Evolutionary conservation across 2,329 filamentous ascomycete species (phyloP), one percentile per base, ranked within the genome.

Genomic region (Cladophialophora carrionii): DNA sequence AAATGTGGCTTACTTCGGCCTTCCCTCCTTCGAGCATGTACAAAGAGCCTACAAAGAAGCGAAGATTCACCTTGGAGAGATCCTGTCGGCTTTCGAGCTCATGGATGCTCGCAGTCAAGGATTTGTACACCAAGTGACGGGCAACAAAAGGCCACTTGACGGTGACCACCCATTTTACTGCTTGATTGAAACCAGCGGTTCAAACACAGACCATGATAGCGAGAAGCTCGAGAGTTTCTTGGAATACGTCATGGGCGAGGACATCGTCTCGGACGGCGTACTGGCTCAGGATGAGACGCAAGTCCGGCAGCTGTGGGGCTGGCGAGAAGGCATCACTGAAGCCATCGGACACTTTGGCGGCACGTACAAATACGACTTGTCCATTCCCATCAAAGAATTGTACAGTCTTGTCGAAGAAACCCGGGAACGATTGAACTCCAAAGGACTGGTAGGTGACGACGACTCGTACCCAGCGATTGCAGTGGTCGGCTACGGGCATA

Each of bases 311-410:
- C 84, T 99, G 58, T 99, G 95, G 95, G 84, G 86, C 65, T 98
- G 93, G 87, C 88, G 95, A 69, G 95, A 99, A 81, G 92, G 92
- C 71, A 91, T 99, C 71, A 89, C 93, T 0, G 95, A 99, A 80
- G 88, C 89, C 53, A 82, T 96, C 29, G 91, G 91, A 68, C 92
- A 97, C 77, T 92, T 90, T 79, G 96, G 95, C 64, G 95, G 93
- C 52, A 93, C 95, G 8, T 99, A 99, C 85, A 99, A 99, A 81
- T 99, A 99, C 77, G 95, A 99, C 75, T 84, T 99, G 34, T 98
- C 95, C 6, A 96, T 99, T 70, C 95, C 95, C 1, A 84, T 99
- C 31, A 79, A 85, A 12, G 89, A 96, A 71, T 87, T 99, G 73
- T 99, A 99, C 80, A 82, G 86, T 71, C 83, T 99, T 32, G 95